Percentiles rank a stretch among this genome's conserved stretches.
Evolutionary conservation across 139 green algal species (phyloP).

Genomic region (Chlorella vulgaris): DNA sequence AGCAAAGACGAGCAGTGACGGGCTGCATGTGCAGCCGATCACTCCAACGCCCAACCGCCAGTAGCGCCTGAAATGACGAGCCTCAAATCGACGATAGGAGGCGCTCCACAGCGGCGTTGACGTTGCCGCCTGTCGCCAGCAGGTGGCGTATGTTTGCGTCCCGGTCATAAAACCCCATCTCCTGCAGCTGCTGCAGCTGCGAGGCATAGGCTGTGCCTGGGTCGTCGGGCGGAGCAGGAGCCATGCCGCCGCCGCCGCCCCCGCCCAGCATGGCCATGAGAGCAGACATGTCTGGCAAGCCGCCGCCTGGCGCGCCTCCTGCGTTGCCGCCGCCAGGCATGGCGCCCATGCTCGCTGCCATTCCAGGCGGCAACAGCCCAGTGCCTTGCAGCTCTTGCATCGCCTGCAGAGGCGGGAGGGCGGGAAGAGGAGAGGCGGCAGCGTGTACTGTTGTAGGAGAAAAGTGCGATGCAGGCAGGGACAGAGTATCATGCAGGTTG

Average conservation of each 20-base stretch:
- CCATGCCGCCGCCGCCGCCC: neutral
- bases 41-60: too few relatives aligned
- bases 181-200: slow-evolving; percentile 91
- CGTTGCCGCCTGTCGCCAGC: slow-evolving; percentile 82
- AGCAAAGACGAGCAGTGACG: too few relatives aligned
- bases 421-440: too few relatives aligned
- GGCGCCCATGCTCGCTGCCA: neutral
- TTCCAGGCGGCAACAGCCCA: neutral
- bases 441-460: too few relatives aligned
- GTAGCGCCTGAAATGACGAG: neutral
- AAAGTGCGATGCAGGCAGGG: too few relatives aligned
- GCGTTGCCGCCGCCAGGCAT: neutral
- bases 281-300: slow-evolving; percentile 34
- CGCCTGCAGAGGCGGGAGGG: neutral
- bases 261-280: slow-evolving; percentile 29
- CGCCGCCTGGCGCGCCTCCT: neutral
- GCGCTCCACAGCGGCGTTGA: slow-evolving; percentile 89
- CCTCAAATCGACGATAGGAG: slow-evolving; percentile 59
- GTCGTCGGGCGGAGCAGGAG: slow-evolving; percentile 60
- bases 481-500: too few relatives aligned
- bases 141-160: slow-evolving; percentile 70
- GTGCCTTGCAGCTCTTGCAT: slow-evolving; percentile 18
- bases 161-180: slow-evolving; percentile 94
- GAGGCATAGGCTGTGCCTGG: slow-evolving; percentile 74
- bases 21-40: too few relatives aligned